Evolutionary conservation across 768 basidiomycete genomes (phyloP).

Genomic region (Leccinum subtestaceum): DNA sequence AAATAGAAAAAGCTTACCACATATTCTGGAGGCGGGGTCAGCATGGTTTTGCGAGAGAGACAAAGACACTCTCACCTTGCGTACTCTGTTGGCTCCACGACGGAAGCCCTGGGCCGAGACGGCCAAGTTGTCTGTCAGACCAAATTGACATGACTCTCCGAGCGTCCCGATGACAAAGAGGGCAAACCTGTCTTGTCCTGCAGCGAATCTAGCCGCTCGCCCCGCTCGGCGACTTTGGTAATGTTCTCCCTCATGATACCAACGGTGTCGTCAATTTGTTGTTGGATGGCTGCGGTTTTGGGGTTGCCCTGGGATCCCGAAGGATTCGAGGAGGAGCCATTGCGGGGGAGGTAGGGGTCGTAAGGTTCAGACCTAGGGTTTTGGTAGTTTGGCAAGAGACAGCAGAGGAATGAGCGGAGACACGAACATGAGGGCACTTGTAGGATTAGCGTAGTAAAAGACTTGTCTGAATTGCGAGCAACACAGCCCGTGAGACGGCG

Average conservation of each 20-base stretch:
- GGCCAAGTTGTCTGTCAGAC: constrained; percentile 80
- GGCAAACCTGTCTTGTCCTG: constrained; percentile 96
- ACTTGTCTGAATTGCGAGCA: too few species aligned
- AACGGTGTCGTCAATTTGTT: constrained; percentile 97
- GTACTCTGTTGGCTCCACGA: constrained; percentile 92
- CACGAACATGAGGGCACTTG: constrained; percentile 26
- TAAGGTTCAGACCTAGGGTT: constrained; percentile 89
- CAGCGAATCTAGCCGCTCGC: constrained; percentile 88
- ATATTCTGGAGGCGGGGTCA: constrained; percentile 58
- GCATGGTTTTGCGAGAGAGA: not conserved
- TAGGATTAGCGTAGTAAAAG: too few species aligned
- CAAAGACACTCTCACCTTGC: constrained; percentile 62
- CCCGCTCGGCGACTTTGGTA: constrained; percentile 90
- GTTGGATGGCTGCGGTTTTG: constrained; percentile 93
- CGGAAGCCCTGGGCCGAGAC: constrained; percentile 99
- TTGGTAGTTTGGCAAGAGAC: constrained; percentile 5
- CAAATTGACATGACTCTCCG: not conserved
- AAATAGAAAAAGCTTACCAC: constrained; percentile 60
- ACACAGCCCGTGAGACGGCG: not conserved
- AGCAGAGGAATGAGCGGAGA: constrained; percentile 7
- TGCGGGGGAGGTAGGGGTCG: constrained; percentile 95
- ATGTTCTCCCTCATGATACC: constrained; percentile 99
- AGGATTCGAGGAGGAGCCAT: constrained; percentile 59
- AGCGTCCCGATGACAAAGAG: not conserved
- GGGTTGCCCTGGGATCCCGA: constrained; percentile 53